Base-by-base conservation (phyloP, 2,329 filamentous ascomycete species). In the Knoxdaviesia proteae region DNA sequence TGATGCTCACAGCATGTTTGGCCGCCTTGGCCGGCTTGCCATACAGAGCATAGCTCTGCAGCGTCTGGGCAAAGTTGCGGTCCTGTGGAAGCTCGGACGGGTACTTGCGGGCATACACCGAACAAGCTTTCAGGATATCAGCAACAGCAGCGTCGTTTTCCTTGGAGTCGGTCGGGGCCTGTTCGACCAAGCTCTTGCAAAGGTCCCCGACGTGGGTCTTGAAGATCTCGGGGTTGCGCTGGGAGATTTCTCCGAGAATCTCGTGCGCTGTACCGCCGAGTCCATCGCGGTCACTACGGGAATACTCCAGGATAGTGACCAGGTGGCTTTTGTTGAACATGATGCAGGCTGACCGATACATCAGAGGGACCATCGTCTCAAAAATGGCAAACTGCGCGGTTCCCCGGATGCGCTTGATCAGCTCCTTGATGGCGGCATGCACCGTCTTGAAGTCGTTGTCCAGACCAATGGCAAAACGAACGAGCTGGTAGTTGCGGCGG, bases 271-370 rank as follows among this genome's bases (percentile, higher is more conserved):
- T 76, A 20, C 71, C 64, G 5, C 80, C 83, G 40, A 94, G 66
- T 0, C 77, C 79, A 40, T 81, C 75, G 53, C 87, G 80, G 53
- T 94, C 80, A 7, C 76, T 87, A 52, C 84, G 79, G 7, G 87
- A 86, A 52, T 80, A 82, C 45, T 86, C 79, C 64, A 96, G 83
- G 48, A 96, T 88, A 0, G 84, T 77, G 3, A 87, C 77, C 11
- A 98, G 77, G 55, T 98, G 87, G 55, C 88, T 96, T 53, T 83
- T 78, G 61, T 94, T 98, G 63, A 92, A 94, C 49, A 94, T 72
- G 48, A 98, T 69, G 45, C 84, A 77, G 34, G 84, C 80, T 43
- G 79, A 79, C 38, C 84, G 77, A 55, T 93, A 94, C 5, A 96
- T 64, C 10, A 98, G 66, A 5, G 86, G 81, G 5, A 79, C 72